Evolutionary conservation across 768 basidiomycete genomes (phyloP).

Genomic region (Hericium coralloides): DNA sequence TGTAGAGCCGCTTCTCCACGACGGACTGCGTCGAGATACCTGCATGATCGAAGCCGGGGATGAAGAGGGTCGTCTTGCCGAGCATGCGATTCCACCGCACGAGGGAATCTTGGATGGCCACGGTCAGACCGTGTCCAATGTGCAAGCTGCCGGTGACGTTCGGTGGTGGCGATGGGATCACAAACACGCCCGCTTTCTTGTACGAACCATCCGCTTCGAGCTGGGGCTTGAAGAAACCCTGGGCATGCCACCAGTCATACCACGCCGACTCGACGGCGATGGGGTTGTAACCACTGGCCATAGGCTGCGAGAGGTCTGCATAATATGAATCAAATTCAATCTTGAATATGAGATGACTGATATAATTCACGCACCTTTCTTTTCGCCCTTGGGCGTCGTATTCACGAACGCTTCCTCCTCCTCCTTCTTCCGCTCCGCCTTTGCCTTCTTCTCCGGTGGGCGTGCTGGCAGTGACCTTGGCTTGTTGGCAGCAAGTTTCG

Average conservation of each 20-base stretch:
- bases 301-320: slow-evolving; percentile 75
- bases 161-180: slow-evolving; percentile 82
- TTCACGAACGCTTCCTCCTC: slow-evolving; percentile 78
- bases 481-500: slow-evolving; percentile 60
- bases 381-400: slow-evolving; percentile 81
- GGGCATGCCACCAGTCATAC: slow-evolving; percentile 96
- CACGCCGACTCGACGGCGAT: slow-evolving; percentile 90
- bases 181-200: slow-evolving; percentile 1
- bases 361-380: slow-evolving; percentile 61
- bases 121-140: slow-evolving; percentile 90
- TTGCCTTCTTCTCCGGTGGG: slow-evolving; percentile 56
- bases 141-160: slow-evolving; percentile 96
- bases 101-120: slow-evolving; percentile 84
- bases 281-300: slow-evolving; percentile 93
- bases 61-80: slow-evolving; percentile 82
- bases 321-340: background rate
- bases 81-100: slow-evolving; percentile 97
- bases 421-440: slow-evolving; percentile 66
- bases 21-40: slow-evolving; percentile 98
- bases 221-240: slow-evolving; percentile 86
- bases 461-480: slow-evolving; percentile 35
- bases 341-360: background rate
- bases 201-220: slow-evolving; percentile 42
- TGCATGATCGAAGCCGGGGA: slow-evolving; percentile 96
- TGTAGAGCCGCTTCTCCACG: slow-evolving; percentile 88